Conservation (phyloP, 1,139 yeast species). For the Hansenula lynferdii region DNA sequence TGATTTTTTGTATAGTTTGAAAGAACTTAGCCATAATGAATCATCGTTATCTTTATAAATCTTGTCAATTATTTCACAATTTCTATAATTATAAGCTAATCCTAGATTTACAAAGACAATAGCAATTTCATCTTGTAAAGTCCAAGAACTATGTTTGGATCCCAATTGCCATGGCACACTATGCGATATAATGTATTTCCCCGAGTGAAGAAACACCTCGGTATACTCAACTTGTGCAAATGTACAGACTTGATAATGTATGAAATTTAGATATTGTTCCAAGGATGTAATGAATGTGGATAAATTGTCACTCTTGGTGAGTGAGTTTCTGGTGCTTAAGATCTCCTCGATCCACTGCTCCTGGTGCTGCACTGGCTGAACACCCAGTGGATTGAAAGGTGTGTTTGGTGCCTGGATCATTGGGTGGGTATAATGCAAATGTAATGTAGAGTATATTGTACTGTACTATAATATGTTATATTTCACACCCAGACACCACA, state of each 20-base stretch:
- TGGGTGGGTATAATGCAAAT: neutral
- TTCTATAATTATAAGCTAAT: constrained; percentile 9
- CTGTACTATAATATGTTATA: too few species aligned
- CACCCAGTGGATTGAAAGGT: neutral
- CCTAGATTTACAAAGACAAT: constrained; percentile 7
- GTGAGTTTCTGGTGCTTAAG: constrained; percentile 4
- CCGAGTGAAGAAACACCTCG: constrained; percentile 2
- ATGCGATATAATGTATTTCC: too few species aligned
- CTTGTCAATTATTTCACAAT: constrained; percentile 10
- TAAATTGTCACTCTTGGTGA: constrained; percentile 2
- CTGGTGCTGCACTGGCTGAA: neutral
- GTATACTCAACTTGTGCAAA: neutral
- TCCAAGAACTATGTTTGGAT: constrained; percentile 4
- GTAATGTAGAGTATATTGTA: too few species aligned
- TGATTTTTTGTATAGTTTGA: constrained; percentile 16
- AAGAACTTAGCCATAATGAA: constrained; percentile 13
- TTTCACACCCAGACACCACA: too few species aligned
- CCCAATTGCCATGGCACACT: too few species aligned
- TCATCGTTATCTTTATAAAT: neutral
- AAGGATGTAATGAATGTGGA: constrained; percentile 6
- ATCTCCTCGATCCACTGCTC: constrained; percentile 1
- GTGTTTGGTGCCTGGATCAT: constrained; percentile 6
- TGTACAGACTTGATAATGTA: neutral
- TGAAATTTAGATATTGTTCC: constrained; percentile 9
- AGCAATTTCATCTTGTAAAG: constrained; percentile 7